Base-by-base conservation (phyloP, 2,329 filamentous ascomycete species). In the Dryadomyces sulphureus region DNA sequence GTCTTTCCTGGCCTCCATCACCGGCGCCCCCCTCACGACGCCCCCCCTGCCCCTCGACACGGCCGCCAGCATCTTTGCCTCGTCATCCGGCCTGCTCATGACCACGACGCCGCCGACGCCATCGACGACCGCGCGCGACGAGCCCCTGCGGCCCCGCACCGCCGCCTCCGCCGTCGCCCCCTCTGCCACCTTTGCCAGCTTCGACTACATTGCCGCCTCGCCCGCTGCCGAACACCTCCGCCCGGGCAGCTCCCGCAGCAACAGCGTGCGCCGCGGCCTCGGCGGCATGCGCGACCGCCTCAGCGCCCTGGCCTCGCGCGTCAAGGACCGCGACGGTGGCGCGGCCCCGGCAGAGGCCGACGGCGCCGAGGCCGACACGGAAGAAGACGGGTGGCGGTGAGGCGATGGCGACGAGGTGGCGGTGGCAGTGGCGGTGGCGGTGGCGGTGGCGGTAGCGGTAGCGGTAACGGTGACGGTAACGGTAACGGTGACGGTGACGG, bases 241-340 rank as follows among this genome's bases (percentile, higher is more conserved):
- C 14, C 8, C 24, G 6, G 43, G 43, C 36, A 36, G 22, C 11
- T n/a, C n/a, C n/a, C 25, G 35, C 24, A 21, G 40, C 36, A 21
- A 2, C 25, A 27, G 22, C 38, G 6, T 17, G 21, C 47, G 49
- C 50, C 6, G 52, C 38, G 49, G 41, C 19, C 20, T 50, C 27
- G 48, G 48, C 22, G 52, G 53, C 27, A 51, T 55, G 27, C 50
- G 53, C 30, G 52, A 54, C 39, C 53, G 52, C 47, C 51, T 58
- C 12, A 54, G 45, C 21, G 56, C 56, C 1, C 45, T 58, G 7
- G 51, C 55, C 3, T 55, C 53, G 19, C 48, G 52, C 30, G 52
- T 57, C 43, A 57, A 56, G 41, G 53, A 55, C 20, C 49, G 50
- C 30, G 44, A 49, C 34, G 20, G 16, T 25, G 12, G 27, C 24